Percentiles rank a stretch among this genome's conserved stretches.
These are phyloP conservation scores for Claviceps paspali DNA, from an alignment of 2,329 filamentous ascomycete species.

Conservation along the genomic window DNA sequence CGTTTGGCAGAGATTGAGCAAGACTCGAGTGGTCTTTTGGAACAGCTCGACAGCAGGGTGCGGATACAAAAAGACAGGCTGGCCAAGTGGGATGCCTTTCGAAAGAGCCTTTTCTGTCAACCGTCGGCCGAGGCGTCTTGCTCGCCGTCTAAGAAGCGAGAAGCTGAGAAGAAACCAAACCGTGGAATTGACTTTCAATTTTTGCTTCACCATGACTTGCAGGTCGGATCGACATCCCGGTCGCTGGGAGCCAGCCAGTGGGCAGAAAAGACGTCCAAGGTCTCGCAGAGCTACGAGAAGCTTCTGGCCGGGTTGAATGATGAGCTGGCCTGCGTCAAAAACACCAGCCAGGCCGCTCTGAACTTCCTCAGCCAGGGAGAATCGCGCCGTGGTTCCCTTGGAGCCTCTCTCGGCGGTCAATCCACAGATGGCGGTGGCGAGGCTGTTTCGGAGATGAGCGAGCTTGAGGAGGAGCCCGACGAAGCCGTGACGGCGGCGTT, in stretches of 20 bases:
- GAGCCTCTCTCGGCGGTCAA: not conserved
- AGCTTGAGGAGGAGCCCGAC: conserved; percentile 32
- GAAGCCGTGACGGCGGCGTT: conserved; percentile 8
- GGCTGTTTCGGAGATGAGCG: conserved; percentile 33
- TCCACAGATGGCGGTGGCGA: conserved; percentile 9
- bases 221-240: conserved; percentile 19
- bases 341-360: conserved; percentile 7
- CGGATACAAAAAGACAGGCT: conserved; percentile 52
- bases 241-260: conserved; percentile 12
- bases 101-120: conserved; percentile 29
- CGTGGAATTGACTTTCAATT: conserved; percentile 40
- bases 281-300: conserved; percentile 27
- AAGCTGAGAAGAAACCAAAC: conserved; percentile 9
- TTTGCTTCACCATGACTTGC: conserved; percentile 32
- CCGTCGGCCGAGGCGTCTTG: conserved; percentile 7
- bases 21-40: conserved; percentile 38
- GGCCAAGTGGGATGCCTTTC: conserved; percentile 58
- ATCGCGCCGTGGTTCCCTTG: not conserved
- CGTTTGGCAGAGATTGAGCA: conserved; percentile 41
- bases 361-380: conserved; percentile 6
- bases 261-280: conserved; percentile 9
- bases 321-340: conserved; percentile 21
- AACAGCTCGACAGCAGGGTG: conserved; percentile 57
- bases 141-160: conserved; percentile 12
- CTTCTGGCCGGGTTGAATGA: conserved; percentile 26